These are phyloP conservation scores for Podochytrium sp. DNA, from an alignment of 192 early-diverging fungal genomes.

Conservation along the genomic window DNA sequence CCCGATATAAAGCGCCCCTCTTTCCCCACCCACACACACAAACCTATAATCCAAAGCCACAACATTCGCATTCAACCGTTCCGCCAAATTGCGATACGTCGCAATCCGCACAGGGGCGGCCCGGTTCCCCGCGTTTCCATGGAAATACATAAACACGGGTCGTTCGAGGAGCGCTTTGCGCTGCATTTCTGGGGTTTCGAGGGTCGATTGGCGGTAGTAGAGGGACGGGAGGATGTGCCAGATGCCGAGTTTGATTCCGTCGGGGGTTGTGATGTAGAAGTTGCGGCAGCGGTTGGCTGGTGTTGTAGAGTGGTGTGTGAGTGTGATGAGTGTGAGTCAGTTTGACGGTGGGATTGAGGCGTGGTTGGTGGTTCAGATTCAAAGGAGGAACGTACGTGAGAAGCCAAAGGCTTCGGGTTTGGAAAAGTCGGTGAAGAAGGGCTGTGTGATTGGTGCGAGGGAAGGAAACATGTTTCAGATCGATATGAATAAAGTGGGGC, in stretches of 20 bases:
- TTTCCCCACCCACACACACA: neutral
- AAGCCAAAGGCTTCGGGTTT: conserved; percentile 37
- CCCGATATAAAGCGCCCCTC: neutral
- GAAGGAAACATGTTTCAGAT: too few species aligned
- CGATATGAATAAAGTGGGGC: too few species aligned
- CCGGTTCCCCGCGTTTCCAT: conserved; percentile 57
- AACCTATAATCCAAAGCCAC: conserved; percentile 54
- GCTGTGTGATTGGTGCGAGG: neutral
- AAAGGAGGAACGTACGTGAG: conserved; percentile 16
- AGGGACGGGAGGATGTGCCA: conserved; percentile 54
- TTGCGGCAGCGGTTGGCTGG: conserved; percentile 25
- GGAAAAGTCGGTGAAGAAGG: conserved; percentile 17
- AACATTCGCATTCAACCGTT: conserved; percentile 41
- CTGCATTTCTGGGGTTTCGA: conserved; percentile 27
- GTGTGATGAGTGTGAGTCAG: too few species aligned
- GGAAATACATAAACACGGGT: conserved; percentile 54
- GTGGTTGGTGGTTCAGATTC: neutral
- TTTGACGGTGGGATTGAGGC: neutral
- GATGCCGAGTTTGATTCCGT: conserved; percentile 39
- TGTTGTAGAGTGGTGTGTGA: neutral
- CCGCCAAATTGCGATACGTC: conserved; percentile 18
- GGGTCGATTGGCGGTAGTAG: conserved; percentile 14
- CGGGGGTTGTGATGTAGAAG: conserved; percentile 41
- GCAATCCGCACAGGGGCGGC: conserved; percentile 34
- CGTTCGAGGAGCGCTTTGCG: conserved; percentile 28